Evolutionary conservation across 768 basidiomycete species (phyloP), one percentile per base, ranked within the genome.

Genomic region (Mycena venus): DNA sequence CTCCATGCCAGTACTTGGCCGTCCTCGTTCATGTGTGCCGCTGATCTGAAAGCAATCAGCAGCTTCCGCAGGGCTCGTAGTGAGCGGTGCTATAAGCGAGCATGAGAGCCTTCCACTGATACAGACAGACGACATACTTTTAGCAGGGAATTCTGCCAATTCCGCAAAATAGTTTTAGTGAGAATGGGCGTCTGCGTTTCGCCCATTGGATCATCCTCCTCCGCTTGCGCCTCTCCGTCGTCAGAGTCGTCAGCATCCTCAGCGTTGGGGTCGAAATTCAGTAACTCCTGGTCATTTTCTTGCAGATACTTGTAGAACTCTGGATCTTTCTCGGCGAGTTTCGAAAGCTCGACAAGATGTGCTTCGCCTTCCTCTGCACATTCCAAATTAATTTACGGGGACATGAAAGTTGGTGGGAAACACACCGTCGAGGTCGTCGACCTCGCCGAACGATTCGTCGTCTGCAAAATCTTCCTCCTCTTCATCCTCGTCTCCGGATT

Each of bases 281-380:
- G 88, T n/a, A 99, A 86, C 68, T 96, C 97, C 71, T 88, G 86
- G 83, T 99, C 98, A 80, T 99, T 97, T 84, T 99, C 96, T 85
- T 97, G 94, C 2, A 99, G 88, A 81, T 97, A 99, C 84, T 97
- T 96, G 93, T 91, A 99, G 85, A 99, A 99, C 80, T 98, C 98
- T n/a, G 98, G 98, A 82, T 99, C 98, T 82, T 96, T 96, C 83
- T 98, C 94, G 2, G 95, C 95, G 40, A 99, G 90, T 80, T 95
- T 93, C 44, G 95, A 92, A 17, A 99, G 89, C 68, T 98, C 95
- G 55, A 92, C 83, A 72, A 96, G 85, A 86, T 99, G 98, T 6
- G 87, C 83, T 64, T 87, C 86, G 27, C 93, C 95, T 68, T 95
- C 94, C 65, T 93, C 94, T 93, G 81, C 32, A 51, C 2, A 27